phyloP scores from a whole-genome alignment of 176 grass and related monocot species.

The Bothriochloa decipiens region DNA sequence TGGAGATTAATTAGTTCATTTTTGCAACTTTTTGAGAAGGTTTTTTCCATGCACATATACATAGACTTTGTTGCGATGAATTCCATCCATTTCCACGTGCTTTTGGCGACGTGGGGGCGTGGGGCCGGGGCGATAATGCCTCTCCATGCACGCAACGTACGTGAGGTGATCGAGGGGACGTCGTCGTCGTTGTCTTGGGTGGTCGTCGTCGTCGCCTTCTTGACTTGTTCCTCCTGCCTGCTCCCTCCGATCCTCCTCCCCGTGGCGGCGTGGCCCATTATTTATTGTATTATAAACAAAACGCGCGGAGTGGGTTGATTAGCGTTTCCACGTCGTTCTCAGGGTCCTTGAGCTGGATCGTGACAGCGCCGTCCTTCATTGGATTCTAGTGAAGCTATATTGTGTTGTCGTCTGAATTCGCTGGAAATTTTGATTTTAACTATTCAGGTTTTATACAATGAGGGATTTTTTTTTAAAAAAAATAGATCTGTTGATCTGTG shows the following conservation, averaged over 20 bases:
- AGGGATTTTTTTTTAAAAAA: too few relatives aligned
- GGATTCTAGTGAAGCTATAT: background rate
- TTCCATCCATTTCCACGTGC: conserved; percentile 38
- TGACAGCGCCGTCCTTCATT: conserved; percentile 5
- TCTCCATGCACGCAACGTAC: conserved; percentile 84
- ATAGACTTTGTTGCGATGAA: background rate
- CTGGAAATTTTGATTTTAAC: background rate
- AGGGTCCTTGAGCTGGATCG: background rate
- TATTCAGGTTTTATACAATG: background rate
- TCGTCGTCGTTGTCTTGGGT: background rate
- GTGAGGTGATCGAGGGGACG: background rate
- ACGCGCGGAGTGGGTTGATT: conserved; percentile 23
- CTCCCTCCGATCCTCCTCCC: background rate
- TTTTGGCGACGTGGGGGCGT: conserved; percentile 33
- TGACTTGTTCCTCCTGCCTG: conserved; percentile 10
- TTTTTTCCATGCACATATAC: background rate
- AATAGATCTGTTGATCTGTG: too few relatives aligned
- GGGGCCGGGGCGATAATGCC: conserved; percentile 30
- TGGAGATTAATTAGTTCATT: background rate
- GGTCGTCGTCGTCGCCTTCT: conserved; percentile 37
- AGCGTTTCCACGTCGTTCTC: conserved; percentile 29
- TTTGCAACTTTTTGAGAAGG: background rate
- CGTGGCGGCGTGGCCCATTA: background rate
- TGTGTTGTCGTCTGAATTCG: background rate
- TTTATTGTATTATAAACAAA: conserved; percentile 12